Percentiles rank a stretch among this genome's conserved stretches.
phyloP scores from a whole-genome alignment of 1,139 yeast genomes.

The Kurtzmaniella quercitrusa region DNA sequence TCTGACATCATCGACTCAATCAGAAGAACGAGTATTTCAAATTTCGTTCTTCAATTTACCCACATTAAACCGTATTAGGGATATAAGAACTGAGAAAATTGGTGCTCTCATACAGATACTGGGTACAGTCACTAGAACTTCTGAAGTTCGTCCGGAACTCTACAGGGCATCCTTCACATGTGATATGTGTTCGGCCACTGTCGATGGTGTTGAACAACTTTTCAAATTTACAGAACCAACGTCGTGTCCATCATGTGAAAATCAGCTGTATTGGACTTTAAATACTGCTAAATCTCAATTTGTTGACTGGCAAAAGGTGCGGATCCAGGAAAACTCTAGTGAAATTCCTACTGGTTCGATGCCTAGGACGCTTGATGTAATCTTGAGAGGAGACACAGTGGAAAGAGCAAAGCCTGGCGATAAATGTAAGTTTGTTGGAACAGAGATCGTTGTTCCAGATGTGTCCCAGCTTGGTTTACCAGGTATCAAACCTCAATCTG shows the following conservation, averaged over 20 bases:
- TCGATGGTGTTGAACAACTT: slow-evolving; percentile 88
- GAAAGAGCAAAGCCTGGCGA: slow-evolving; percentile 99
- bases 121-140: slow-evolving; percentile 95
- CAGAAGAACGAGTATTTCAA: slow-evolving; percentile 75
- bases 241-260: slow-evolving; percentile 85
- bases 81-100: slow-evolving; percentile 81
- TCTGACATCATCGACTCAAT: slow-evolving; percentile 25
- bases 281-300: slow-evolving; percentile 82
- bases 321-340: slow-evolving; percentile 91
- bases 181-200: slow-evolving; percentile 79
- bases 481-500: slow-evolving; percentile 85
- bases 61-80: slow-evolving; percentile 79
- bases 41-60: slow-evolving; percentile 89
- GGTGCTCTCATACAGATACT: slow-evolving; percentile 83
- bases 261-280: slow-evolving; percentile 82
- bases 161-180: slow-evolving; percentile 86
- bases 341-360: slow-evolving; percentile 98
- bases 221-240: slow-evolving; percentile 96
- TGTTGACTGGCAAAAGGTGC: slow-evolving; percentile 94
- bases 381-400: slow-evolving; percentile 89
- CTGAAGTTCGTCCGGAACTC: slow-evolving; percentile 95
- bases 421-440: slow-evolving; percentile 90
- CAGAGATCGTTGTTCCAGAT: slow-evolving; percentile 94
- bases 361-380: slow-evolving; percentile 96
- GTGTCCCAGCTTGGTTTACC: slow-evolving; percentile 94